Base-by-base conservation (phyloP, 768 basidiomycete genomes). In the Hygrophoropsis aurantiaca region DNA sequence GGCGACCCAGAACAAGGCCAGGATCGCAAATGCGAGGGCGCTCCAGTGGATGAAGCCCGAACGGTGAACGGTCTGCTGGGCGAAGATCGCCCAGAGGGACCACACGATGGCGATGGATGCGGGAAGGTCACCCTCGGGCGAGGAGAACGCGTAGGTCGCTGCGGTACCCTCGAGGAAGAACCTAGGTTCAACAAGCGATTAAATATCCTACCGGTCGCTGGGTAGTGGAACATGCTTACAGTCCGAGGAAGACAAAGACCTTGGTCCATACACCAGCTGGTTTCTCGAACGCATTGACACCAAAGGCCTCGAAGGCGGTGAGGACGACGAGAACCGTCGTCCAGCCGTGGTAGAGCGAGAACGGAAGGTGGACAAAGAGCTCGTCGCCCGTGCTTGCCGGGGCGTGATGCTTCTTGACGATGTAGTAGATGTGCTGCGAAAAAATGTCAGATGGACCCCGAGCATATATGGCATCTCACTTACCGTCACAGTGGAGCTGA, bases 261-360 rank as follows among this genome's bases (percentile, higher is more conserved):
- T 94, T 94, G 61, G 92, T 94, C 85, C 90, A 93, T 47, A 93
- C 70, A 33, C 93, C 91, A 3, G 90, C 84, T 25, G 62, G 68
- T 47, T 87, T 72, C 49, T 62, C 66, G 49, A 74, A 60, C 0
- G 88, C 83, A 62, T 94, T 77, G 50, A 84, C 81, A 54, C 95
- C 94, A 57, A 94, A 94, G 0, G 92, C 92, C 54, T 92, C 85
- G 58, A 94, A 94, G 2, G 78, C 88, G 34, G 87, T 85, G 54
- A 94, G 67, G 58, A 94, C 65, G 48, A 93, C 82, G 43, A 90
- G 80, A 49, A 93, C 82, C 44, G 90, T 90, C 10, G 85, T 88
- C 89, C 90, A 92, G 30, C 93, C 94, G 59, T 97, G 93, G 70
- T 88, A 97, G 40, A 97, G 82, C 2, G 90, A 94, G 80, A 98